phyloP scores from a whole-genome alignment of 2,329 filamentous ascomycete species.

The Fusarium bactridioides region DNA sequence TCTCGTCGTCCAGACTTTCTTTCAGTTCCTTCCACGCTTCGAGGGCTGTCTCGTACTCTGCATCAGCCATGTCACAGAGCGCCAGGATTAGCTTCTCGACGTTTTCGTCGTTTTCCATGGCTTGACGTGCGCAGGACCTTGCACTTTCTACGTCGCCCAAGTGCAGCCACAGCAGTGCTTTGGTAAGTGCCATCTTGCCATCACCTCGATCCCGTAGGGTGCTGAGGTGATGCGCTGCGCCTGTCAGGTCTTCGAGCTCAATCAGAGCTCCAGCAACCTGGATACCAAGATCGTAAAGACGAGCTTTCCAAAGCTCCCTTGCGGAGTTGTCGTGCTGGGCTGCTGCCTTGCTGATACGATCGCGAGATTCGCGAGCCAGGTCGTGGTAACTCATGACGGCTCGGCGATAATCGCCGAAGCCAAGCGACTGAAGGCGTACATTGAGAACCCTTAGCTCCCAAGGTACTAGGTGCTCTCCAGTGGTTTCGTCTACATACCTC shows the following conservation, averaged over 20 bases:
- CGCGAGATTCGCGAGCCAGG: slow-evolving; percentile 78
- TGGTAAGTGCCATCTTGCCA: slow-evolving; percentile 55
- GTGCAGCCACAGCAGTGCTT: slow-evolving; percentile 76
- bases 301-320: slow-evolving; percentile 71
- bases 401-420: slow-evolving; percentile 83
- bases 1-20: slow-evolving; percentile 62
- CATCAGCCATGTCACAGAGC: slow-evolving; percentile 80
- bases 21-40: slow-evolving; percentile 65
- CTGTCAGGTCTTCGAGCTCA: slow-evolving; percentile 87
- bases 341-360: slow-evolving; percentile 60
- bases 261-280: slow-evolving; percentile 72
- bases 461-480: slow-evolving; percentile 74
- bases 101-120: slow-evolving; percentile 42
- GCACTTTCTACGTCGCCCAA: slow-evolving; percentile 80
- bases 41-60: slow-evolving; percentile 71
- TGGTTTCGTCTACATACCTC: slow-evolving; percentile 64
- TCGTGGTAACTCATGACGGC: slow-evolving; percentile 93
- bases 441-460: slow-evolving; percentile 87
- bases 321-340: slow-evolving; percentile 60
- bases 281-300: slow-evolving; percentile 79
- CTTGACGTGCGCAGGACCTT: slow-evolving; percentile 57
- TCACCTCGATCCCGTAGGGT: slow-evolving; percentile 57
- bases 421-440: slow-evolving; percentile 84
- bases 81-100: slow-evolving; percentile 66
- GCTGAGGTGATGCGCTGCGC: slow-evolving; percentile 76